Conservation (phyloP, 2,329 filamentous ascomycete species). For the Chaetothyriales sp. region DNA sequence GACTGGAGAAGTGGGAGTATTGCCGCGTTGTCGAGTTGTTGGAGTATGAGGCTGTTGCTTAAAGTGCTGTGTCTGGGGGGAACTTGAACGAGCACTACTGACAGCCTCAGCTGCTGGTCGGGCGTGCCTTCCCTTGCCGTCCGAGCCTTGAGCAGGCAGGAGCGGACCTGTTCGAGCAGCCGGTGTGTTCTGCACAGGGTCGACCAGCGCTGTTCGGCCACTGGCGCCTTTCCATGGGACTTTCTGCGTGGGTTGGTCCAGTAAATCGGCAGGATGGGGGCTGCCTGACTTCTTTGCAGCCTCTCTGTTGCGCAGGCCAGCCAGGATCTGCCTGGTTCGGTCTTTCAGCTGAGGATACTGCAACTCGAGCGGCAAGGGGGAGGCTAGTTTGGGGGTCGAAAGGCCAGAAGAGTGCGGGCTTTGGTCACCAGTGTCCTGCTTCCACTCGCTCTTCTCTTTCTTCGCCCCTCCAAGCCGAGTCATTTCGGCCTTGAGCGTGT, state of each 20-base stretch:
- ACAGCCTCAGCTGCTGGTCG: neutral
- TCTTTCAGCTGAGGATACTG: slow-evolving; percentile 22
- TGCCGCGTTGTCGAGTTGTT: neutral
- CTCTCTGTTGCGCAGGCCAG: slow-evolving; percentile 20
- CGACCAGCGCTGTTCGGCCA: slow-evolving; percentile 49
- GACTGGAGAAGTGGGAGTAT: slow-evolving; percentile 1
- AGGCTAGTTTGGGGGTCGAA: slow-evolving; percentile 16
- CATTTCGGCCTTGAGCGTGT: neutral
- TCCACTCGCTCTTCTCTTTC: slow-evolving; percentile 38
- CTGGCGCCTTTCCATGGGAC: slow-evolving; percentile 57
- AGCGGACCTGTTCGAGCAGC: slow-evolving; percentile 26
- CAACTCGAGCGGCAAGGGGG: slow-evolving; percentile 18
- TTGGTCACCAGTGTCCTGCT: slow-evolving; percentile 52
- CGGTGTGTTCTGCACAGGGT: slow-evolving; percentile 47
- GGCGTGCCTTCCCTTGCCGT: slow-evolving; percentile 1
- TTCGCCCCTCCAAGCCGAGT: slow-evolving; percentile 13
- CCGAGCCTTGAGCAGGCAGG: slow-evolving; percentile 17
- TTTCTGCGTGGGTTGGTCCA: slow-evolving; percentile 32
- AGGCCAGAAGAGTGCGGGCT: slow-evolving; percentile 40
- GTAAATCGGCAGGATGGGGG: slow-evolving; percentile 25
- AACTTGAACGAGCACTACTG: neutral
- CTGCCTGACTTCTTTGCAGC: slow-evolving; percentile 20
- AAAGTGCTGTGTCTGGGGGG: neutral
- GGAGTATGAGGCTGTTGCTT: neutral
- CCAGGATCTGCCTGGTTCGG: slow-evolving; percentile 22